Evolutionary conservation across 805 yeast genomes (phyloP).

Genomic region (Danielozyma ontarioensis): DNA sequence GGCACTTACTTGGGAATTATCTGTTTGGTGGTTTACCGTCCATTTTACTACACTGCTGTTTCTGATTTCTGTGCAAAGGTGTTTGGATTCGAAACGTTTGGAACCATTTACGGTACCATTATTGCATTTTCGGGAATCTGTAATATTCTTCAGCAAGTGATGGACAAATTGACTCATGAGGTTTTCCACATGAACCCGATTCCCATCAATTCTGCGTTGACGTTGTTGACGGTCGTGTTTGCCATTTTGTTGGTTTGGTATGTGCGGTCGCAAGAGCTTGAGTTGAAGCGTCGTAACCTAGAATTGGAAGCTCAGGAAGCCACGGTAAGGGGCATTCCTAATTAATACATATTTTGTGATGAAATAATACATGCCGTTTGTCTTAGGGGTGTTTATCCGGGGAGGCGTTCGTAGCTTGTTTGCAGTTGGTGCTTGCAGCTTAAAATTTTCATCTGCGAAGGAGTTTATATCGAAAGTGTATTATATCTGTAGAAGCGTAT

Average conservation of each 20-base stretch:
- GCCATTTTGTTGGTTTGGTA: constrained; percentile 42
- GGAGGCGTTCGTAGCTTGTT: too few species aligned
- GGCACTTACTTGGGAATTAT: constrained; percentile 67
- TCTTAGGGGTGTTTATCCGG: too few species aligned
- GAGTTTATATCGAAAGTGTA: too few species aligned
- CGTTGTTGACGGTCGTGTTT: constrained; percentile 48
- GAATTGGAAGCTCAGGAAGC: constrained; percentile 65
- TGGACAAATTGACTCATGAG: constrained; percentile 70
- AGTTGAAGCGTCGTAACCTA: constrained; percentile 45
- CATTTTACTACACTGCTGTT: constrained; percentile 88
- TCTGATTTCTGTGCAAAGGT: constrained; percentile 90
- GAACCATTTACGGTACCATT: constrained; percentile 83
- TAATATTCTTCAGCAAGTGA: constrained; percentile 63
- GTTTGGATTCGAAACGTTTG: constrained; percentile 89
- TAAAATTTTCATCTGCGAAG: too few species aligned
- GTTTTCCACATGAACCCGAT: constrained; percentile 68
- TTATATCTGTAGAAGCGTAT: too few species aligned
- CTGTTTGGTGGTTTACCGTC: constrained; percentile 75
- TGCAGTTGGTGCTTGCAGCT: too few species aligned
- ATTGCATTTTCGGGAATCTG: constrained; percentile 79
- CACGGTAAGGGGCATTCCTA: constrained; percentile 42
- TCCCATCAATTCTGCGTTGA: constrained; percentile 63
- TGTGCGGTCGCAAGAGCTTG: constrained; percentile 37
- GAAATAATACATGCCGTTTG: too few species aligned
- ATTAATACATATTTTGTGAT: too few species aligned